These are phyloP conservation scores for Magnolia kwangsiensis DNA, from an alignment of 164 flowering plant genomes.

Conservation along the genomic window DNA sequence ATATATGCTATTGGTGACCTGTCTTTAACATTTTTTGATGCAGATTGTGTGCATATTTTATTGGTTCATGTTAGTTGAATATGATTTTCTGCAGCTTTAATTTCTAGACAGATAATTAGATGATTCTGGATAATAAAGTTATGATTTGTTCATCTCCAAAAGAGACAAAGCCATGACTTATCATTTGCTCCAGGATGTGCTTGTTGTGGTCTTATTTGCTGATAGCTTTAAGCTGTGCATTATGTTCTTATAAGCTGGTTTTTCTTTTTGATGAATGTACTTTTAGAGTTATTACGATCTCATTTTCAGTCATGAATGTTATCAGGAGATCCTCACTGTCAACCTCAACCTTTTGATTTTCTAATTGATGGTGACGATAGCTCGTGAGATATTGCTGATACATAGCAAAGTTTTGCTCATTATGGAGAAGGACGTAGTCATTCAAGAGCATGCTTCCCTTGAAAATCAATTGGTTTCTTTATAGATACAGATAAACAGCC, in stretches of 20 bases:
- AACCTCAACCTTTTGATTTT: conserved; percentile 75
- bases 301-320: background rate
- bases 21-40: too few relatives aligned
- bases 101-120: background rate
- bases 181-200: conserved; percentile 3
- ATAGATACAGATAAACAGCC: too few relatives aligned
- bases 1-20: too few relatives aligned
- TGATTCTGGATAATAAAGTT: background rate
- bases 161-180: background rate
- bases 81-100: too few relatives aligned
- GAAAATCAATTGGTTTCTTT: too few relatives aligned
- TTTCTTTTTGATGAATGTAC: background rate
- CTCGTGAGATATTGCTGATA: too few relatives aligned
- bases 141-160: background rate
- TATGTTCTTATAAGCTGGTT: background rate
- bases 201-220: background rate
- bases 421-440: too few relatives aligned
- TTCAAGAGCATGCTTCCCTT: too few relatives aligned
- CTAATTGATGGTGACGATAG: conserved; percentile 80
- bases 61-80: too few relatives aligned
- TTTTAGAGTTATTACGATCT: background rate
- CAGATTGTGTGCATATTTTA: too few relatives aligned
- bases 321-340: conserved; percentile 62
- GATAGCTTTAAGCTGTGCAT: too few relatives aligned
- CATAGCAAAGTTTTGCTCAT: too few relatives aligned